Percentiles rank a stretch among this genome's conserved stretches.
Evolutionary conservation across 371 early-diverging fungal genomes (phyloP).

Genomic region (Mucor irregularis): DNA sequence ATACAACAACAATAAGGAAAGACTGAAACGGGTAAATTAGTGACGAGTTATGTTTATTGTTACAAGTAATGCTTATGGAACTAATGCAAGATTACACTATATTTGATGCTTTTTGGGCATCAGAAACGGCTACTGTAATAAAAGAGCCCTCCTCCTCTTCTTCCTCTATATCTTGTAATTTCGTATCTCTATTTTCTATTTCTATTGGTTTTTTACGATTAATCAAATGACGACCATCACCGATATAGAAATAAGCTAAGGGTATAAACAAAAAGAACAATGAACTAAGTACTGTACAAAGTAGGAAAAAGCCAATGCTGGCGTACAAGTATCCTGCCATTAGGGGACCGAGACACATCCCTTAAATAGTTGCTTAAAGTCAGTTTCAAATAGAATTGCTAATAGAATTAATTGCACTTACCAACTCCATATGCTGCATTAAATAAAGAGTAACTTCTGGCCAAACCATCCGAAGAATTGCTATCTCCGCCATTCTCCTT

Average conservation of each 20-base stretch:
- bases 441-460: slow-evolving; percentile 43
- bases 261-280: slow-evolving; percentile 38
- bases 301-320: slow-evolving; percentile 29
- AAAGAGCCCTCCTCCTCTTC: neutral
- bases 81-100: too few relatives aligned
- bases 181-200: neutral
- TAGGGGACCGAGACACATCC: slow-evolving; percentile 29
- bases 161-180: too few relatives aligned
- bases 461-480: slow-evolving; percentile 34
- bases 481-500: slow-evolving; percentile 24
- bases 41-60: too few relatives aligned
- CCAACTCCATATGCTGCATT: slow-evolving; percentile 49
- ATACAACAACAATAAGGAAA: too few relatives aligned
- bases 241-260: slow-evolving; percentile 37
- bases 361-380: too few relatives aligned
- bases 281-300: slow-evolving; percentile 23
- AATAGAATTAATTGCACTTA: slow-evolving; percentile 7
- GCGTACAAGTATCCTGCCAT: slow-evolving; percentile 25
- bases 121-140: neutral
- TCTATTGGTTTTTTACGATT: neutral
- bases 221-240: slow-evolving; percentile 15
- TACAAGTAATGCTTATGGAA: too few relatives aligned
- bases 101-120: too few relatives aligned
- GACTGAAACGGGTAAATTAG: too few relatives aligned
- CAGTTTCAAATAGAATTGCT: too few relatives aligned